Conservation (phyloP, 495 filamentous ascomycete species). For the Terfezia boudieri region DNA sequence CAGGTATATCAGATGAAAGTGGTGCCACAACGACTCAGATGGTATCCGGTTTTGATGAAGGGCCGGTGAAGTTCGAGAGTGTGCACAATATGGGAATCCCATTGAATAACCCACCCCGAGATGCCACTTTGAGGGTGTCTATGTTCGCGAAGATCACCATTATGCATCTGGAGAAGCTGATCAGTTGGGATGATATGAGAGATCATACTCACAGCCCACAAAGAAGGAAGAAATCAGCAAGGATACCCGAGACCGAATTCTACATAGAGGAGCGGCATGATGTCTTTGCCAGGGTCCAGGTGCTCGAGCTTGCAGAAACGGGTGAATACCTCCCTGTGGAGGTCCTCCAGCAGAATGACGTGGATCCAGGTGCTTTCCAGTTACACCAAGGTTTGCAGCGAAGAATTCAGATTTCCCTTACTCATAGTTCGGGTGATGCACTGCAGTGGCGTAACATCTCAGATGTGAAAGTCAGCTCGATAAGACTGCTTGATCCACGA, state of each 20-base stretch:
- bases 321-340: constrained; percentile 86
- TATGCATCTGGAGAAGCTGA: constrained; percentile 90
- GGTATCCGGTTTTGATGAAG: constrained; percentile 85
- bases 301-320: constrained; percentile 73
- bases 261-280: constrained; percentile 86
- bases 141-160: constrained; percentile 77
- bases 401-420: constrained; percentile 62
- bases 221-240: constrained; percentile 37
- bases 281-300: constrained; percentile 63
- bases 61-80: constrained; percentile 85
- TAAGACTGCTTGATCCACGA: constrained; percentile 61
- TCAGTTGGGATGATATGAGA: constrained; percentile 98
- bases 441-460: constrained; percentile 68
- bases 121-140: constrained; percentile 60
- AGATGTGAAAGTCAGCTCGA: constrained; percentile 49
- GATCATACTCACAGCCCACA: constrained; percentile 37
- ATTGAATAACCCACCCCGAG: constrained; percentile 45
- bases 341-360: constrained; percentile 58
- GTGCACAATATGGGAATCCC: constrained; percentile 97
- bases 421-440: constrained; percentile 69
- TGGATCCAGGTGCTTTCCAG: constrained; percentile 75
- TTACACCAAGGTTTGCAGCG: constrained; percentile 88
- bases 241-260: constrained; percentile 77
- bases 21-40: constrained; percentile 86
- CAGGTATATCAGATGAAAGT: constrained; percentile 75